phyloP scores from a whole-genome alignment of 805 yeast species.

The Schizosaccharomyces cryophilus region DNA sequence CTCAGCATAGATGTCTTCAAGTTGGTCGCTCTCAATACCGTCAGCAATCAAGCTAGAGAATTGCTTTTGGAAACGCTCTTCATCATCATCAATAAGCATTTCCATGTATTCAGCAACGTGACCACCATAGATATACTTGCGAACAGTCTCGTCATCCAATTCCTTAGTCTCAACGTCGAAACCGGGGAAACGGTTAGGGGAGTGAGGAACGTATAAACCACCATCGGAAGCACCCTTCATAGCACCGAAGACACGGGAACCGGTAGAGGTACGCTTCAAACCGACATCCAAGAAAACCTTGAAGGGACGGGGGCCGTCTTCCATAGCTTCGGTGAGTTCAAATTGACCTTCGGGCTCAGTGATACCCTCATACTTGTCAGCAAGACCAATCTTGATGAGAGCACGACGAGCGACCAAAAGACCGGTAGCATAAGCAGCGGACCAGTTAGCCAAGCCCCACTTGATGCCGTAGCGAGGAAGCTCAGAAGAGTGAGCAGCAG shows the following conservation, averaged over 20 bases:
- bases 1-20: constrained; percentile 78
- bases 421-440: constrained; percentile 99
- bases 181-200: constrained; percentile 99
- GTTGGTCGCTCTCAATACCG: constrained; percentile 86
- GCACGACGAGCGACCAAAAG: constrained; percentile 97
- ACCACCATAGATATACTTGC: constrained; percentile 99
- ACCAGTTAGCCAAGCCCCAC: constrained; percentile 99
- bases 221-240: constrained; percentile 99
- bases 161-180: constrained; percentile 97
- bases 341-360: constrained; percentile 99
- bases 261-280: constrained; percentile 98
- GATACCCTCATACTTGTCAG: constrained; percentile 94
- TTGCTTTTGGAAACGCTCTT: constrained; percentile 90
- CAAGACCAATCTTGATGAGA: constrained; percentile 87
- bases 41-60: constrained; percentile 93
- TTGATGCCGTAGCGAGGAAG: constrained; percentile 90
- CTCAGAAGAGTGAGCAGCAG: constrained; percentile 98
- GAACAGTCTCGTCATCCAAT: constrained; percentile 85
- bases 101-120: constrained; percentile 99
- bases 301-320: constrained; percentile 98
- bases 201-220: constrained; percentile 97
- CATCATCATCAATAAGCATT: constrained; percentile 98
- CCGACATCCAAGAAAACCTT: constrained; percentile 97
- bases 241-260: constrained; percentile 98
- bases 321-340: constrained; percentile 95